These are phyloP conservation scores for Saccharomycopsis hybrid DNA, from an alignment of 1,139 yeast genomes.

Conservation along the genomic window DNA sequence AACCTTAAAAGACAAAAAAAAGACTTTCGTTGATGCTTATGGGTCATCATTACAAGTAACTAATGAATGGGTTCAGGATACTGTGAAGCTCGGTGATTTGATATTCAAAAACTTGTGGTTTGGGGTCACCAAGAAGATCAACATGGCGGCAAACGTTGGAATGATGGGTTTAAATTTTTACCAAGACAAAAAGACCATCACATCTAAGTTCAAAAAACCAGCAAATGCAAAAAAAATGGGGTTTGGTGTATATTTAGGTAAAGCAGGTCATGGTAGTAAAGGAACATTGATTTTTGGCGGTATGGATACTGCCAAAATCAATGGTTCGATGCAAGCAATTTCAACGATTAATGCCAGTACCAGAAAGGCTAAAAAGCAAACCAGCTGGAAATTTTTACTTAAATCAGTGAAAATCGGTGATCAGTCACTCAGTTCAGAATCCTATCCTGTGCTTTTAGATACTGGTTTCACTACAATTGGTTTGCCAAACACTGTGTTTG, in stretches of 20 bases:
- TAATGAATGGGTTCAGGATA: constrained; percentile 1
- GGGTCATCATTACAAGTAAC: constrained; percentile 14
- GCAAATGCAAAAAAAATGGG: constrained; percentile 5
- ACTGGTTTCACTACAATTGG: constrained; percentile 52
- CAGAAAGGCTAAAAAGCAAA: not conserved
- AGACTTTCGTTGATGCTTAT: not conserved
- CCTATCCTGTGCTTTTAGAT: constrained; percentile 49
- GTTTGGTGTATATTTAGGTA: constrained; percentile 11
- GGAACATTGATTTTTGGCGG: constrained; percentile 11
- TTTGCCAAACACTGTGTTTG: constrained; percentile 6
- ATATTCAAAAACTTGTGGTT: constrained; percentile 1
- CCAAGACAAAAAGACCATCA: not conserved
- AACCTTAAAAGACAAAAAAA: constrained; percentile 7
- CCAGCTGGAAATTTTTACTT: not conserved
- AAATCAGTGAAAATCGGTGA: not conserved
- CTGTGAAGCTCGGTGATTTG: constrained; percentile 1
- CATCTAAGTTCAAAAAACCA: not conserved
- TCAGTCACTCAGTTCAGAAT: constrained; percentile 22
- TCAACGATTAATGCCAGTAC: not conserved
- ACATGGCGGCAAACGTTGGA: not conserved
- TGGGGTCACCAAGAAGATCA: constrained; percentile 5
- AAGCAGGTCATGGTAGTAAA: constrained; percentile 3
- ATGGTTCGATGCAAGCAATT: constrained; percentile 27
- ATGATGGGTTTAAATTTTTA: constrained; percentile 7
- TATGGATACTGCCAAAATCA: constrained; percentile 7